phyloP scores from a whole-genome alignment of 768 basidiomycete genomes.

The Agrocybe praecox region DNA sequence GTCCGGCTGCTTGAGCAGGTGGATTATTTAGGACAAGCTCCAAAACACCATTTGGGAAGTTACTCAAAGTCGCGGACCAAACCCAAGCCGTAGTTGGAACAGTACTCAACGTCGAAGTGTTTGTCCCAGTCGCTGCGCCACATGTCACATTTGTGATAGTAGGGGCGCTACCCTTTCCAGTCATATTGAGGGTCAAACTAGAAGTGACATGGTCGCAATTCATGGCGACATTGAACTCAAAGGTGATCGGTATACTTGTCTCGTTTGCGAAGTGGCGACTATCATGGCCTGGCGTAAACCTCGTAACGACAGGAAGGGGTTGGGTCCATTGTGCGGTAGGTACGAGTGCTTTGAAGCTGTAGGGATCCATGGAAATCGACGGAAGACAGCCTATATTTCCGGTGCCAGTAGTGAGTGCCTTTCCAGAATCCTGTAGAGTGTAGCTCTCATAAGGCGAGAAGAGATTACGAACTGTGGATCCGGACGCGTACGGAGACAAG shows the following conservation, averaged over 20 bases:
- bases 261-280: slow-evolving; percentile 62
- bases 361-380: slow-evolving; percentile 66
- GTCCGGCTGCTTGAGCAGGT: slow-evolving; percentile 39
- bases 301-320: slow-evolving; percentile 73
- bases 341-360: slow-evolving; percentile 83
- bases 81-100: slow-evolving; percentile 62
- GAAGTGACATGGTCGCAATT: slow-evolving; percentile 67
- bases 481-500: slow-evolving; percentile 71
- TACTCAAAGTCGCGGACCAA: slow-evolving; percentile 74
- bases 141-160: slow-evolving; percentile 55
- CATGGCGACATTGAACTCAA: slow-evolving; percentile 85
- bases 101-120: slow-evolving; percentile 52
- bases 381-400: slow-evolving; percentile 78
- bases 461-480: slow-evolving; percentile 69
- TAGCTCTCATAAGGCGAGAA: slow-evolving; percentile 86
- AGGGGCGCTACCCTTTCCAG: slow-evolving; percentile 60
- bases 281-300: slow-evolving; percentile 88
- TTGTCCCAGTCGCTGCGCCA: slow-evolving; percentile 46
- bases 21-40: slow-evolving; percentile 65
- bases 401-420: slow-evolving; percentile 58
- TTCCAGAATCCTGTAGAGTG: slow-evolving; percentile 63
- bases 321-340: slow-evolving; percentile 66
- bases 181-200: slow-evolving; percentile 67
- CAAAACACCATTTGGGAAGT: slow-evolving; percentile 84
- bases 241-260: slow-evolving; percentile 61